A percentile compares a stretch with the other conserved stretches of the same genome.
Evolutionary conservation across 257 asterid genomes (phyloP).

Genomic region (Cruciata laevipes): DNA sequence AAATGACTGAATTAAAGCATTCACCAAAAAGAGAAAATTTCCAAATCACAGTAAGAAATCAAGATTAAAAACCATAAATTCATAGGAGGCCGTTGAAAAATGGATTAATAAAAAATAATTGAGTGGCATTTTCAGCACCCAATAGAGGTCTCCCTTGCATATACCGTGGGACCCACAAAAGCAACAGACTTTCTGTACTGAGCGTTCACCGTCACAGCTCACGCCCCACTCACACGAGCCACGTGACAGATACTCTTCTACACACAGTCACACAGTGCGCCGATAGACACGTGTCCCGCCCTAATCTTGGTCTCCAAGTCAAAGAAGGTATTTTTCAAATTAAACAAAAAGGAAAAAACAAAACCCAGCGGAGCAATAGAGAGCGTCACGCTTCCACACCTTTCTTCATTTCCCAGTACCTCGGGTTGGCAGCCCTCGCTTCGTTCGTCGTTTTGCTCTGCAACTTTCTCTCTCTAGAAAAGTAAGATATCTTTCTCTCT

Average conservation of each 20-base stretch:
- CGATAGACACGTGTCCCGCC: conserved; percentile 6
- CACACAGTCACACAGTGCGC: not conserved
- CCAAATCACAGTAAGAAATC: too few relatives aligned
- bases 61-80: too few relatives aligned
- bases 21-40: too few relatives aligned
- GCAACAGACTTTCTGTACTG: not conserved
- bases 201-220: conserved; percentile 2
- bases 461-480: conserved; percentile 8
- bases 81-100: too few relatives aligned
- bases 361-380: not conserved
- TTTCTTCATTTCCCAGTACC: conserved; percentile 11
- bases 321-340: not conserved
- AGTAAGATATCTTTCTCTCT: not conserved
- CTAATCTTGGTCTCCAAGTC: conserved; percentile 9
- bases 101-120: too few relatives aligned
- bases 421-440: conserved; percentile 5
- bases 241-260: not conserved
- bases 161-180: not conserved
- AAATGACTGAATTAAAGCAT: too few relatives aligned
- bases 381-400: not conserved
- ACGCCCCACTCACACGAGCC: conserved; percentile 4
- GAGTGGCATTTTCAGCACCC: too few relatives aligned
- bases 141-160: not conserved
- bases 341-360: not conserved
- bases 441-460: not conserved